These are phyloP conservation scores for Leccinum aurantiacum DNA, from an alignment of 768 basidiomycete species.

Conservation along the genomic window DNA sequence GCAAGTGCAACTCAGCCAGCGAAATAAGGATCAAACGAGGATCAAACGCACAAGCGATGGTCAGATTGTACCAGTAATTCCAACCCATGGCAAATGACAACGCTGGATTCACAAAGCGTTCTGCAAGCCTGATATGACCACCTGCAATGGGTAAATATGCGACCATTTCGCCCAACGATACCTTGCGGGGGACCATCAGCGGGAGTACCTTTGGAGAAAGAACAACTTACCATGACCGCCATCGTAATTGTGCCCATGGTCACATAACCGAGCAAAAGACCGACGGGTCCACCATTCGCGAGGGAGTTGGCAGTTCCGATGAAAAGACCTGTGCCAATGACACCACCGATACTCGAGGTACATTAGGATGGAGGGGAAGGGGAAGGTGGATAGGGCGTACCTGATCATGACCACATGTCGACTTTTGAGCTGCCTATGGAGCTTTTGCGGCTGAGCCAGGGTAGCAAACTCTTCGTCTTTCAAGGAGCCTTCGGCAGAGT, in stretches of 20 bases:
- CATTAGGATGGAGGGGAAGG: neutral
- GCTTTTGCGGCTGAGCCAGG: slow-evolving; percentile 12
- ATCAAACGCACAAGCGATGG: slow-evolving; percentile 15
- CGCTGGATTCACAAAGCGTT: slow-evolving; percentile 78
- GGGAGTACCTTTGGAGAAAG: neutral
- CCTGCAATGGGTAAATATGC: slow-evolving; percentile 78
- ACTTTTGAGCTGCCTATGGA: slow-evolving; percentile 68
- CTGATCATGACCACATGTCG: slow-evolving; percentile 77
- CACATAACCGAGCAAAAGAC: slow-evolving; percentile 41
- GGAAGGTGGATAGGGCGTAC: slow-evolving; percentile 27
- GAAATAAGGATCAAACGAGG: neutral
- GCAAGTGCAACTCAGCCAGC: neutral
- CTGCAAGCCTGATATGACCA: slow-evolving; percentile 77
- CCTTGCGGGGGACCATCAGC: no score
- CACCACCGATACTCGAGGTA: slow-evolving; percentile 45
- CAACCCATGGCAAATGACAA: slow-evolving; percentile 57
- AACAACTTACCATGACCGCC: slow-evolving; percentile 29
- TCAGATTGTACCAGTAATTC: slow-evolving; percentile 50
- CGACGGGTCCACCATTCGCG: slow-evolving; percentile 41
- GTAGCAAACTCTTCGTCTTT: slow-evolving; percentile 23
- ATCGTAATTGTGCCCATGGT: slow-evolving; percentile 34
- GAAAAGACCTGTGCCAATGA: slow-evolving; percentile 30
- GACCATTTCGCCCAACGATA: slow-evolving; percentile 60
- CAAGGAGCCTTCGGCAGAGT: slow-evolving; percentile 16
- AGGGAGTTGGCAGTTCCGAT: slow-evolving; percentile 17